Evolutionary conservation across 495 filamentous ascomycete species (phyloP).

Genomic region (Penicillium macrosclerotiorum): DNA sequence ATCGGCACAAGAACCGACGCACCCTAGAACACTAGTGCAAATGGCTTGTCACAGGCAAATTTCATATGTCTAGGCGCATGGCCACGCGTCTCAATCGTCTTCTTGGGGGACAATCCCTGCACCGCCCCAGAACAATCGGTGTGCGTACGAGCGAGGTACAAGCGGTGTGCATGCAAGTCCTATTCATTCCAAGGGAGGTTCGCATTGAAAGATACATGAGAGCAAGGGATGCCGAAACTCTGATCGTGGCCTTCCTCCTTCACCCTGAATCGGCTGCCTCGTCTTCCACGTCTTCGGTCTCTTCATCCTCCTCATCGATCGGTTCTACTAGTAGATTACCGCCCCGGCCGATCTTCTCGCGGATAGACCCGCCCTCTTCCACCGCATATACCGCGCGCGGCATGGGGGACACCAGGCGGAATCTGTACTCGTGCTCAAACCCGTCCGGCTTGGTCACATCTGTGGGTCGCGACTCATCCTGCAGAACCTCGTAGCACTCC

Average conservation of each 20-base stretch:
- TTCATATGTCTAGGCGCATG: too few relatives aligned
- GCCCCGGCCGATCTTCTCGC: constrained; percentile 72
- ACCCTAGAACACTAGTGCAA: too few relatives aligned
- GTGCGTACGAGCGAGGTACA: too few relatives aligned
- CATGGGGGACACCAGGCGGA: constrained; percentile 78
- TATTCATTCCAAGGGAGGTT: too few relatives aligned
- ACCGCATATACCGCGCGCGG: constrained; percentile 76
- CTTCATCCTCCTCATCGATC: constrained; percentile 57
- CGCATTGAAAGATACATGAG: too few relatives aligned
- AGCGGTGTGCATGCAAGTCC: too few relatives aligned
- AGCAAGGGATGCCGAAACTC: too few relatives aligned
- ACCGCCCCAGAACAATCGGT: too few relatives aligned
- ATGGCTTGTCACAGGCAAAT: too few relatives aligned
- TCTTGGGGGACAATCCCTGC: too few relatives aligned
- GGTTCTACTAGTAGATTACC: constrained; percentile 87
- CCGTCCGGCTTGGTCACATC: constrained; percentile 54
- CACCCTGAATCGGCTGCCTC: neutral
- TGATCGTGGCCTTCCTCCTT: neutral
- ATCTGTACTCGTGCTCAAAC: constrained; percentile 76
- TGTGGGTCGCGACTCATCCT: constrained; percentile 22
- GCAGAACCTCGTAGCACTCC: constrained; percentile 76
- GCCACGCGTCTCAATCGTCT: too few relatives aligned
- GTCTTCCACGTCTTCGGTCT: constrained; percentile 33
- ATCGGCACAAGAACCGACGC: too few relatives aligned
- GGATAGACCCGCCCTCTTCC: constrained; percentile 59